These are phyloP conservation scores for Tephrocybe sp. DNA, from an alignment of 768 basidiomycete genomes.

Conservation along the genomic window DNA sequence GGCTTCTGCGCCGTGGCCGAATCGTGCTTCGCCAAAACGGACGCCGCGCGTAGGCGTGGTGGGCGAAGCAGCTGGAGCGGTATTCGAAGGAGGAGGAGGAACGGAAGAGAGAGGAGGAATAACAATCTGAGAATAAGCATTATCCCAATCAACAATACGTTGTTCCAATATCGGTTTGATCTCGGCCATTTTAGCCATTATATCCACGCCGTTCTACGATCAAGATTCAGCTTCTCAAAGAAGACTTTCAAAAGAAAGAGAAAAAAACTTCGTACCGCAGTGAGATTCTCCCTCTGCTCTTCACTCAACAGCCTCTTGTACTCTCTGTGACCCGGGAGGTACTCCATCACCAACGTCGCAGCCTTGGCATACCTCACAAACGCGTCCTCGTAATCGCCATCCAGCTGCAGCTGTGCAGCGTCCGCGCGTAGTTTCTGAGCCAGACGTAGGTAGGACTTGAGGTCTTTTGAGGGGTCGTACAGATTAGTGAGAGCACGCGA, in stretches of 20 bases:
- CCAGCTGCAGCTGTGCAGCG: slow-evolving; percentile 24
- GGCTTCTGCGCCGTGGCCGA: too few relatives aligned
- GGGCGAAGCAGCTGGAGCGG: neutral
- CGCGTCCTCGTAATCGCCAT: slow-evolving; percentile 65
- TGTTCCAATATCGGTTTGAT: slow-evolving; percentile 66
- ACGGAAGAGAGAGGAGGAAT: neutral
- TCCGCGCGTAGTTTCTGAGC: slow-evolving; percentile 60
- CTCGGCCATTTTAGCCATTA: slow-evolving; percentile 62
- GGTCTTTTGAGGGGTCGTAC: slow-evolving; percentile 56
- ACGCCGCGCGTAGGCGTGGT: too few relatives aligned
- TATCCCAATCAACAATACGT: slow-evolving; percentile 61
- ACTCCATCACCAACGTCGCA: slow-evolving; percentile 77
- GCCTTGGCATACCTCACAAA: slow-evolving; percentile 74
- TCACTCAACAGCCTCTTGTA: slow-evolving; percentile 55
- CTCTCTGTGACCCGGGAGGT: slow-evolving; percentile 70
- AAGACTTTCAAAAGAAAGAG: neutral
- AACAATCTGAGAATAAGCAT: slow-evolving; percentile 36
- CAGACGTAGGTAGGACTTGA: slow-evolving; percentile 66
- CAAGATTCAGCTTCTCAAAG: slow-evolving; percentile 11
- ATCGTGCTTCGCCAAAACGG: neutral
- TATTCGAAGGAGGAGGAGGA: too few relatives aligned
- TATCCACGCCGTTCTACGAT: slow-evolving; percentile 46
- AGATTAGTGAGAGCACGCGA: slow-evolving; percentile 54
- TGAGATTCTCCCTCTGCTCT: slow-evolving; percentile 66
- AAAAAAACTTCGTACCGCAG: slow-evolving; percentile 63